Evolutionary conservation across 2,329 filamentous ascomycete genomes (phyloP).

Genomic region (Malbranchea cinnamomea): DNA sequence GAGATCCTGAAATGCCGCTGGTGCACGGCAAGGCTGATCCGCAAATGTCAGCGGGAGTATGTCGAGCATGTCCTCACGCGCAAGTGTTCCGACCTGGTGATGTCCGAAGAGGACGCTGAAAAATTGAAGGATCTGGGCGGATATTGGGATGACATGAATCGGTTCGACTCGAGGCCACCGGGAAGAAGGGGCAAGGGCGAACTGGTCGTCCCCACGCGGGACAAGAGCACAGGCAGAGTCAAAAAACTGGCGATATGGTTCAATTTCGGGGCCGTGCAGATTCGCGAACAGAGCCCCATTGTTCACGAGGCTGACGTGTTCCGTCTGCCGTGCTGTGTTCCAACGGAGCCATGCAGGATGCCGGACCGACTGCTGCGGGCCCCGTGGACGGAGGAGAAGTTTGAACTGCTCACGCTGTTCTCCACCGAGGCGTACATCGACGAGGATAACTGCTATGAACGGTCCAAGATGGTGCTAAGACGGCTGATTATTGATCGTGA

Average conservation of each 20-base stretch:
- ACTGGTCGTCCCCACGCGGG: constrained; percentile 14
- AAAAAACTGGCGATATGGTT: constrained; percentile 24
- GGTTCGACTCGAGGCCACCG: constrained; percentile 12
- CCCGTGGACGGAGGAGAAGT: constrained; percentile 25
- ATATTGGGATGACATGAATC: constrained; percentile 13
- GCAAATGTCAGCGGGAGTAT: constrained; percentile 26
- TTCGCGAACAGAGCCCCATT: constrained; percentile 16
- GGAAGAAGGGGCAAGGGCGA: constrained; percentile 20
- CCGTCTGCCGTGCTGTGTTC: constrained; percentile 18
- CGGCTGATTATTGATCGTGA: constrained; percentile 22
- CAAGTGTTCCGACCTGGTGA: constrained; percentile 16
- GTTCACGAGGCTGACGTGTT: constrained; percentile 21
- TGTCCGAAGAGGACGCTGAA: constrained; percentile 14
- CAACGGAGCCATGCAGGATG: constrained; percentile 18
- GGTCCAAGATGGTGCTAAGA: constrained; percentile 19
- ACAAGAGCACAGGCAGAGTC: constrained; percentile 4
- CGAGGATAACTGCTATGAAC: constrained; percentile 16
- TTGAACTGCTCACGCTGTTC: constrained; percentile 25
- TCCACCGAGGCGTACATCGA: constrained; percentile 24
- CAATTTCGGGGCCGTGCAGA: constrained; percentile 22
- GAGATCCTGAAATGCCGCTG: constrained; percentile 25
- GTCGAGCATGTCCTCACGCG: constrained; percentile 19
- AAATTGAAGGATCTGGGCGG: constrained; percentile 14
- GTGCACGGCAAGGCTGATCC: constrained; percentile 25
- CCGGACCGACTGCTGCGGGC: constrained; percentile 23